phyloP scores from a whole-genome alignment of 345 rosid genomes.

The Raphanus sativus region DNA sequence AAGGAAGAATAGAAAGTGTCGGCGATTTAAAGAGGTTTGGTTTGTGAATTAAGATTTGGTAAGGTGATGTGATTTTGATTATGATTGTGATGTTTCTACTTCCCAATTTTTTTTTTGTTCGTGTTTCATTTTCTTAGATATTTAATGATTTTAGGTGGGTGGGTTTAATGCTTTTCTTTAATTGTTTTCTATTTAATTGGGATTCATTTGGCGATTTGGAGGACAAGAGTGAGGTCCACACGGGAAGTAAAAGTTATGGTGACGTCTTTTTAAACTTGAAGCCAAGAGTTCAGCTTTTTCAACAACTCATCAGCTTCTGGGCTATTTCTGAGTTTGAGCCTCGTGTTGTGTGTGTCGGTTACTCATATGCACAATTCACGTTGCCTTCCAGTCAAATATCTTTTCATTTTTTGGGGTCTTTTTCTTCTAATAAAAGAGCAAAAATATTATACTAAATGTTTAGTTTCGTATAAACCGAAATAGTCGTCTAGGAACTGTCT shows the following conservation, averaged over 20 bases:
- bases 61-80: constrained; percentile 28
- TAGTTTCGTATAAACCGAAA: not conserved
- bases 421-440: not conserved
- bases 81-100: constrained; percentile 36
- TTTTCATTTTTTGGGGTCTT: not conserved
- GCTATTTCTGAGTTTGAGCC: constrained; percentile 20
- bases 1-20: constrained; percentile 27
- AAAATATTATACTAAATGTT: not conserved
- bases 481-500: no score
- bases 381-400: constrained; percentile 23
- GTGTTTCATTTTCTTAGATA: constrained; percentile 2
- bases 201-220: not conserved
- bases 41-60: constrained; percentile 5
- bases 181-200: not conserved
- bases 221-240: constrained; percentile 4
- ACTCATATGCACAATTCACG: constrained; percentile 28
- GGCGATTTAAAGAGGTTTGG: constrained; percentile 20
- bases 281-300: constrained; percentile 33
- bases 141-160: constrained; percentile 23
- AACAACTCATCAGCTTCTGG: constrained; percentile 13
- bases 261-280: constrained; percentile 20
- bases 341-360: constrained; percentile 33
- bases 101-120: not conserved
- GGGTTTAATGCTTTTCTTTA: constrained; percentile 18
- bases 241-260: constrained; percentile 7